Evolutionary conservation across 2,329 filamentous ascomycete genomes (phyloP).

Genomic region (Venturia asperata): DNA sequence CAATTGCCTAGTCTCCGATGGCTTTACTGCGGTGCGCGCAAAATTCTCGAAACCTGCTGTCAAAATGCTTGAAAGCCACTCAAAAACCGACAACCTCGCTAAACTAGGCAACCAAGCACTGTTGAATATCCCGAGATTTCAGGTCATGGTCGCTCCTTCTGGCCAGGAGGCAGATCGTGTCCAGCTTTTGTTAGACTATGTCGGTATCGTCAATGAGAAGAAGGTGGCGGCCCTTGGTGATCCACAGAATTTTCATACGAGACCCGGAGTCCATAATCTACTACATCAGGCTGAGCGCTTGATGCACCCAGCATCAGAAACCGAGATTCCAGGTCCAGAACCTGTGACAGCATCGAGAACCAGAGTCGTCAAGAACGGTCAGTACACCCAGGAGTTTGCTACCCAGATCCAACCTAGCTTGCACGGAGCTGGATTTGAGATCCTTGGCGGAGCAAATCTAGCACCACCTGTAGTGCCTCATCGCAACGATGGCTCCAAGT

Average conservation of each 20-base stretch:
- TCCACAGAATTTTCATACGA: neutral
- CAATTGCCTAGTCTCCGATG: constrained; percentile 15
- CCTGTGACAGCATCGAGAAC: neutral
- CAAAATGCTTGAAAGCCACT: neutral
- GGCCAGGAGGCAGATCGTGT: constrained; percentile 6
- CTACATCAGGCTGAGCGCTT: neutral
- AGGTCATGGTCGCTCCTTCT: constrained; percentile 2
- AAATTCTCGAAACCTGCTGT: neutral
- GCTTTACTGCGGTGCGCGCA: constrained; percentile 5
- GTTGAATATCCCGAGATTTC: constrained; percentile 6
- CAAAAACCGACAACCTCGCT: constrained; percentile 5
- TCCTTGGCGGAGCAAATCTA: constrained; percentile 9
- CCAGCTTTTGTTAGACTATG: constrained; percentile 9
- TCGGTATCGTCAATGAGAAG: constrained; percentile 10
- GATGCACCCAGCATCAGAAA: neutral
- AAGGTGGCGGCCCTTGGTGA: neutral
- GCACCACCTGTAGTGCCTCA: constrained; percentile 7
- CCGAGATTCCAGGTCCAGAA: constrained; percentile 1
- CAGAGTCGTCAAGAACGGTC: neutral
- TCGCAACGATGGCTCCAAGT: constrained; percentile 1
- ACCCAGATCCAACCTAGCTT: constrained; percentile 7
- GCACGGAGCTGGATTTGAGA: constrained; percentile 3
- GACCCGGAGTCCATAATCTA: neutral
- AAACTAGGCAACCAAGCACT: neutral
- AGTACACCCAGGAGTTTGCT: constrained; percentile 10